Evolutionary conservation across 2,329 filamentous ascomycete species (phyloP), one percentile per base, ranked within the genome.

Genomic region (Monilinia aucupariae): DNA sequence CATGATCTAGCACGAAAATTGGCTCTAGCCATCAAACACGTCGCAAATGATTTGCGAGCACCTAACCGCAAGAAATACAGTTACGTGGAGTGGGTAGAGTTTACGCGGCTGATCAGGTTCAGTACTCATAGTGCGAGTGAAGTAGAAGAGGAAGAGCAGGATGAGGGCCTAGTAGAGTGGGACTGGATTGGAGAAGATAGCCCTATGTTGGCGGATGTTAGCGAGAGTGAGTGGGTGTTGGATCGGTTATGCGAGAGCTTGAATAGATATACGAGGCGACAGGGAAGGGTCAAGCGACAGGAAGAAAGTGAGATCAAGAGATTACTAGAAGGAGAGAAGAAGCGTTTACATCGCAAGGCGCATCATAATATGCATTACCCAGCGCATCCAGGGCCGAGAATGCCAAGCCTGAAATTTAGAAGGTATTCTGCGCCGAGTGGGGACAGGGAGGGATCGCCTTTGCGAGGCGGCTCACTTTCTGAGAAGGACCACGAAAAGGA

Each of bases 101-200:
- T 87, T 64, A 86, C 84, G 3, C 77, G 80, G 17, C 73, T 90
- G 58, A 88, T 90, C 45, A 78, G 82, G 2, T 86, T 86, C 67
- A 82, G 75, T 45, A 73, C 70, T 60, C 76, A 72, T 34, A 66
- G 67, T 9, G 63, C 71, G 3, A 68, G 73, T 8, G 71, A 73
- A 13, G 68, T 75, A 2, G 68, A 75, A 37, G 67, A 75, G 1
- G 78, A 81, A 9, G 82, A 84, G 63, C 80, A 83, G 25, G 78
- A 82, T n/a, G 81, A 83, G 34, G 84, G 82, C 0, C 70, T 86
- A 22, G 76, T 88, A 1, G 82, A 87, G 41, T 89, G 87, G 86
- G 87, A 90, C 70, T 90, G 87, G 87, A 84, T 90, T 61, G 86
- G 86, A 0, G 82, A 88, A 67, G 79, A 84, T 63, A 87, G 85